Conservation (phyloP, 2,329 filamentous ascomycete genomes). For the Huntiella savannae region DNA sequence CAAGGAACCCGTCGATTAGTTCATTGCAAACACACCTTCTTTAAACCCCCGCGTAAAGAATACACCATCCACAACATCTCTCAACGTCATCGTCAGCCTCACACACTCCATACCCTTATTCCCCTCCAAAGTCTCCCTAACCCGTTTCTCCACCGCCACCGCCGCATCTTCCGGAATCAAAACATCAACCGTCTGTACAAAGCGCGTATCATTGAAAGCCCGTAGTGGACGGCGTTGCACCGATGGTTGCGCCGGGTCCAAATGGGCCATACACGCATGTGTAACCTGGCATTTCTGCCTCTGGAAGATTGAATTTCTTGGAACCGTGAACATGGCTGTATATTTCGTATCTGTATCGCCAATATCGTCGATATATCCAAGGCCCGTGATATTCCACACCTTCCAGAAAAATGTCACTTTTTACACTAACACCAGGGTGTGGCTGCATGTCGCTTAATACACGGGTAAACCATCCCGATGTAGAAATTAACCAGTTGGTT, state of each 20-base stretch:
- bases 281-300: conserved; percentile 55
- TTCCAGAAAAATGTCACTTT: background rate
- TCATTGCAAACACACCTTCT: conserved; percentile 30
- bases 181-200: conserved; percentile 52
- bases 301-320: conserved; percentile 29
- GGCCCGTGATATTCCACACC: too few relatives aligned
- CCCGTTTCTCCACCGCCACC: conserved; percentile 30
- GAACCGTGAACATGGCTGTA: conserved; percentile 26
- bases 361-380: too few relatives aligned
- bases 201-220: conserved; percentile 44
- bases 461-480: background rate
- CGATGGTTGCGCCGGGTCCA: conserved; percentile 47
- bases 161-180: conserved; percentile 50
- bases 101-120: conserved; percentile 32
- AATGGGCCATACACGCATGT: conserved; percentile 46
- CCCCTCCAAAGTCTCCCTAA: conserved; percentile 14
- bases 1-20: background rate
- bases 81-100: conserved; percentile 52
- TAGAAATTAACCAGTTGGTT: background rate
- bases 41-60: conserved; percentile 83
- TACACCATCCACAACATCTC: conserved; percentile 48
- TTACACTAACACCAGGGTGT: background rate
- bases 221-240: conserved; percentile 56
- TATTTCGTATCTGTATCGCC: too few relatives aligned
- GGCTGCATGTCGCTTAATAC: background rate